phyloP scores from a whole-genome alignment of 768 basidiomycete species.

The Mycena venus region DNA sequence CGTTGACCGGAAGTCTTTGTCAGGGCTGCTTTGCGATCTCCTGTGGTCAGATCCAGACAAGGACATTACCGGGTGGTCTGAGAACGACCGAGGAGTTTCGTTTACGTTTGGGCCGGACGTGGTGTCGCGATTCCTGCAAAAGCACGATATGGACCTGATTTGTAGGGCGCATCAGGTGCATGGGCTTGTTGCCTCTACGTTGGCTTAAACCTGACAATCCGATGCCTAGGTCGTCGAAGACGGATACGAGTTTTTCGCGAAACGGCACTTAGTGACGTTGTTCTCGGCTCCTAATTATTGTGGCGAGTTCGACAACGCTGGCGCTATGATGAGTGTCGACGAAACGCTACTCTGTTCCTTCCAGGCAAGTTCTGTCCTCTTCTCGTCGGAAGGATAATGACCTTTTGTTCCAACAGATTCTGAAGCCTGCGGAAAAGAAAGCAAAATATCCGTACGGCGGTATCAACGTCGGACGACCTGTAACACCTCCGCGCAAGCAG shows the following conservation, averaged over 20 bases:
- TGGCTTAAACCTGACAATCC: neutral
- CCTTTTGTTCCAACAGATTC: conserved; percentile 70
- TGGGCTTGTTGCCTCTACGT: conserved; percentile 23
- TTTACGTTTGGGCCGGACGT: conserved; percentile 99
- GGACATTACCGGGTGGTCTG: conserved; percentile 99
- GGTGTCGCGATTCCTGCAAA: conserved; percentile 97
- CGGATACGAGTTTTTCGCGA: conserved; percentile 99
- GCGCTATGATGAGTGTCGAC: conserved; percentile 99
- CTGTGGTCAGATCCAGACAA: conserved; percentile 99
- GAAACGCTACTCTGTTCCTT: conserved; percentile 98
- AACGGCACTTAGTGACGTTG: conserved; percentile 95
- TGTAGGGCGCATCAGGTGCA: conserved; percentile 97
- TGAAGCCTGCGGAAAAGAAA: conserved; percentile 95
- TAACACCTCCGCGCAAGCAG: conserved; percentile 96
- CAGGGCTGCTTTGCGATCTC: conserved; percentile 94
- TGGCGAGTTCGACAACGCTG: conserved; percentile 98
- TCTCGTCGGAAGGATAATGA: neutral
- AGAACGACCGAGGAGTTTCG: conserved; percentile 98
- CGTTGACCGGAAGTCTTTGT: conserved; percentile 8
- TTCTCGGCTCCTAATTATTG: conserved; percentile 98
- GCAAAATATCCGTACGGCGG: conserved; percentile 90
- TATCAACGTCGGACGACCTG: conserved; percentile 88
- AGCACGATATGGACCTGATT: conserved; percentile 99
- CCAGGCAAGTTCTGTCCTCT: conserved; percentile 70
- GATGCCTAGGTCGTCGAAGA: conserved; percentile 91